Base-by-base conservation (phyloP, 192 early-diverging fungal genomes). In the Podila horticola region DNA sequence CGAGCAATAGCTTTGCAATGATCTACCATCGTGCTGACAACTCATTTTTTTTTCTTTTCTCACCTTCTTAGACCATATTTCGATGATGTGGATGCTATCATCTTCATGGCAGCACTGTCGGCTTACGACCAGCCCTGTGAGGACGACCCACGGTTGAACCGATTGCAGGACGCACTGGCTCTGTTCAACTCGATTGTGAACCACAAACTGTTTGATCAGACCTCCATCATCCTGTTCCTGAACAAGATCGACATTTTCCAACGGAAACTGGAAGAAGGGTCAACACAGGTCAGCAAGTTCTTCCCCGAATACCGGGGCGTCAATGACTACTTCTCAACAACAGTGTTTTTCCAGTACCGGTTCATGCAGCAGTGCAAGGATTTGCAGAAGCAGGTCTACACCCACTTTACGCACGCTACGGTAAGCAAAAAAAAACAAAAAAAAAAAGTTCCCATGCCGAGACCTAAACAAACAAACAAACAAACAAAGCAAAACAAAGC, bases 181-280 rank as follows among this genome's bases (percentile, higher is more conserved):
- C 74, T 91, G 64, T 83, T 86, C 45, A 75, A 82, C 51, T 55
- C 67, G 29, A 85, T 85, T 58, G 75, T 74, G 22, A 85, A 85
- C 82, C 83, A 91, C 67, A 79, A 84, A 58, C 71, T 86, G 10
- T 81, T 91, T 65, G 65, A 69, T 30, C 62, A 77, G 49, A 91
- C 88, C 4, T 82, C 82, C 20, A 86, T 92, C 66, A 91, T 92
- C 30, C 58, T 91, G 34, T 91, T 91, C 72, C 65, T 91, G 63
- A 91, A 91, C 73, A 91, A 91, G 73, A 92, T 92, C 41, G 90
- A 91, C 67, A 82, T 91, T 48, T 84, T 91, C 60, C 84, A 87
- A 51, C 74, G 84, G 36, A 91, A 91, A 64, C 72, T 91, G 12
- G 68, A 72, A 10, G 67, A 69, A 20, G 70, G 77, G 31, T 69